A percentile compares a stretch with the other conserved stretches of the same genome.
Conservation (phyloP, 345 rosid species). For the Cardamine resedifolia region DNA sequence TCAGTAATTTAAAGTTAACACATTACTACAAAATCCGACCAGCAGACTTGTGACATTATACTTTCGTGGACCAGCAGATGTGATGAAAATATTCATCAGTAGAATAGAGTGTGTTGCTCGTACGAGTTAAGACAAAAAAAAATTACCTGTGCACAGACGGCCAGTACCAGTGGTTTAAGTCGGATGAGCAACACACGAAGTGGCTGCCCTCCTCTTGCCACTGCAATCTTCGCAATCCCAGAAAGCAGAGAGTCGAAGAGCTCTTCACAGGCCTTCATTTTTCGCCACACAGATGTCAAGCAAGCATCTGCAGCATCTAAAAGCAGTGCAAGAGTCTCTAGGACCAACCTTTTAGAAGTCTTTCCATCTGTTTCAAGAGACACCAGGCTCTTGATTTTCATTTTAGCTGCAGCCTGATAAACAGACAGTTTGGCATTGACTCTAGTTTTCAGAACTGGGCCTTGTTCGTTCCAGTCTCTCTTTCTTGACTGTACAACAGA, state of each 20-base stretch:
- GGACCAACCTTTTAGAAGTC: constrained; percentile 78
- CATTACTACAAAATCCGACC: background rate
- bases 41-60: constrained; percentile 8
- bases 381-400: constrained; percentile 72
- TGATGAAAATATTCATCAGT: constrained; percentile 10
- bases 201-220: constrained; percentile 89
- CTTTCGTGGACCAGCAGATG: background rate
- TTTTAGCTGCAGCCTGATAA: constrained; percentile 79
- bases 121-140: constrained; percentile 19
- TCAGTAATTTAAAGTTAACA: background rate
- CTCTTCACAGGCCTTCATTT: constrained; percentile 88
- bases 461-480: constrained; percentile 93
- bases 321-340: constrained; percentile 81
- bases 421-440: constrained; percentile 76
- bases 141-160: constrained; percentile 85
- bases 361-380: constrained; percentile 86
- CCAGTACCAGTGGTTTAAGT: constrained; percentile 82
- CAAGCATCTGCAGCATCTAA: constrained; percentile 95
- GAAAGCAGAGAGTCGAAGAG: constrained; percentile 75
- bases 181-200: constrained; percentile 94
- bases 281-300: constrained; percentile 89
- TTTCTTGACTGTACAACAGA: constrained; percentile 71
- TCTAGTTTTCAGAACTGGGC: constrained; percentile 75
- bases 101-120: constrained; percentile 16
- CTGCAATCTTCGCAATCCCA: constrained; percentile 85